phyloP scores from a whole-genome alignment of 2,329 filamentous ascomycete species.

The Trichoderma sp. region DNA sequence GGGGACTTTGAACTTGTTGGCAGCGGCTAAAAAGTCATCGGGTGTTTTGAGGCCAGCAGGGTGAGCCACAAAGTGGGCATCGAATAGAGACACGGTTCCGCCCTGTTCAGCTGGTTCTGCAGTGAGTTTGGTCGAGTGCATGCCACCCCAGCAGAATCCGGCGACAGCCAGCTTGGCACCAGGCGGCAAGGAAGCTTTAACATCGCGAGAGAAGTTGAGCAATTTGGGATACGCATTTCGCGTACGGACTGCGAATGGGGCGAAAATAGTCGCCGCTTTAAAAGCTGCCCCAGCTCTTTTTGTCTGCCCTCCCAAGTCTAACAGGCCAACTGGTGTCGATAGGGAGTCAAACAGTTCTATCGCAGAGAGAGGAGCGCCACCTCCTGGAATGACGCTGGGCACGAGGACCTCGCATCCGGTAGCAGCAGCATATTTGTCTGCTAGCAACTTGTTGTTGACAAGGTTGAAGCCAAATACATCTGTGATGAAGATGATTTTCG shows the following conservation, averaged over 20 bases:
- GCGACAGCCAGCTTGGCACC: neutral
- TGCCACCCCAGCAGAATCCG: constrained; percentile 2
- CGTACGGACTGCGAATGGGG: neutral
- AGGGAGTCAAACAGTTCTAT: neutral
- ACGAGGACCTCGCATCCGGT: neutral
- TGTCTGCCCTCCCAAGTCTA: neutral
- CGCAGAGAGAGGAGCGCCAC: neutral
- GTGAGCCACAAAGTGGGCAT: constrained; percentile 1
- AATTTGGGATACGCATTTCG: neutral
- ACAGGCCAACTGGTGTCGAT: neutral
- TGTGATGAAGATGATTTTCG: neutral
- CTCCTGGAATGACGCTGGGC: neutral
- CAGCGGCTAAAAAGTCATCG: neutral
- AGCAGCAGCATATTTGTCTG: neutral
- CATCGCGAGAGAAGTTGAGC: neutral
- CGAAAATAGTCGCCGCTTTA: neutral
- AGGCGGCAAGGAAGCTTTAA: neutral
- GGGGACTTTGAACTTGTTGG: neutral
- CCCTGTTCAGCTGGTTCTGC: neutral
- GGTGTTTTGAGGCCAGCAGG: neutral
- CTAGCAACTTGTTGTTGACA: neutral
- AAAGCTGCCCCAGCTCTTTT: neutral
- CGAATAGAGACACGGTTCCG: neutral
- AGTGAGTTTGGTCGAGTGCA: constrained; percentile 1
- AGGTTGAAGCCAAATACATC: constrained; percentile 1